Conservation (phyloP, 179 eudicot species). For the Spinacia oleracea region DNA sequence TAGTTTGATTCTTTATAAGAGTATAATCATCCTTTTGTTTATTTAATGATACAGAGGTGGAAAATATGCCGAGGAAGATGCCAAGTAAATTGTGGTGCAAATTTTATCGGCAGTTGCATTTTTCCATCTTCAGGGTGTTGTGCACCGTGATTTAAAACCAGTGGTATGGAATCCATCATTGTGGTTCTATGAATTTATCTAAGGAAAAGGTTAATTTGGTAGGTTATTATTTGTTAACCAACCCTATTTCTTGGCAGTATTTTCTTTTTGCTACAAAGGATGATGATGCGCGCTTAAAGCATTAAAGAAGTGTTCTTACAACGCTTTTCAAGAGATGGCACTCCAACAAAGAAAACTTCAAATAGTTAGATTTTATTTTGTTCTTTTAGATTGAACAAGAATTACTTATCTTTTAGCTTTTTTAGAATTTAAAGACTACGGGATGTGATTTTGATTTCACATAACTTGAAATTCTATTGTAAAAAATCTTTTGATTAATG, state of each 20-base stretch:
- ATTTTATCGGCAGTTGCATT: constrained; percentile 77
- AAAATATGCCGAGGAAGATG: constrained; percentile 80
- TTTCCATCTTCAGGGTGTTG: constrained; percentile 98
- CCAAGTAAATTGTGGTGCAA: constrained; percentile 75
- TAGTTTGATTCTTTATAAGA: neutral
- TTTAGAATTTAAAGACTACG: too few species aligned
- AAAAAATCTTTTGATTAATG: too few species aligned
- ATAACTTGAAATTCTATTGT: too few species aligned
- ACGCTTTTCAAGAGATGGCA: too few species aligned
- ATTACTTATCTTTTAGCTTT: too few species aligned
- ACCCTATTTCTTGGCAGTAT: constrained; percentile 57
- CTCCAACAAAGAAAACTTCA: too few species aligned
- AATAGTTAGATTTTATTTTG: too few species aligned
- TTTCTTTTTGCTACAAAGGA: constrained; percentile 84
- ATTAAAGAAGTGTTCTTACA: too few species aligned
- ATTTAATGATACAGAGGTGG: constrained; percentile 67
- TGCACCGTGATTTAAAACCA: constrained; percentile 93
- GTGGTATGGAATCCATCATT: constrained; percentile 52
- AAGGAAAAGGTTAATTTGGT: neutral
- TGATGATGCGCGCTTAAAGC: constrained; percentile 83
- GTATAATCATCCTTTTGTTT: neutral
- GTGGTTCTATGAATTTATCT: neutral
- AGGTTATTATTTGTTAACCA: constrained; percentile 5
- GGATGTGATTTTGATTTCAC: too few species aligned
- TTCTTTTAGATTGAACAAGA: too few species aligned